A percentile compares a stretch with the other conserved stretches of the same genome.
Evolutionary conservation across 2,329 filamentous ascomycete species (phyloP).

Genomic region (Chaetomium olivaceum): DNA sequence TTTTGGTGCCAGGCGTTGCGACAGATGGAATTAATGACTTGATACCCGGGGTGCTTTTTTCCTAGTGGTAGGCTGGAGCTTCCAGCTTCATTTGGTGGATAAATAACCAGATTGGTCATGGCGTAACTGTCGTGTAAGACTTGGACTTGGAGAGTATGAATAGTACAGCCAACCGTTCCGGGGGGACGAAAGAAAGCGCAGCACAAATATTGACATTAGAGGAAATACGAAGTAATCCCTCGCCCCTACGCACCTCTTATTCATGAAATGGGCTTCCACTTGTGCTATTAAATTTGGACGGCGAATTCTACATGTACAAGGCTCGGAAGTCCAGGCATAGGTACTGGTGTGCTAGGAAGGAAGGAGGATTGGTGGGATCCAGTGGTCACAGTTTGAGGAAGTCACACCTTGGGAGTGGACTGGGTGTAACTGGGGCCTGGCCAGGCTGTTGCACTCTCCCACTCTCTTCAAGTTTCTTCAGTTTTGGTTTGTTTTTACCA

Average conservation of each 20-base stretch:
- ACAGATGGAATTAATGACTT: slow-evolving; percentile 12
- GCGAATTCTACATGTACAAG: too few species aligned
- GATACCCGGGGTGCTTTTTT: slow-evolving; percentile 23
- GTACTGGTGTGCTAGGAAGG: too few species aligned
- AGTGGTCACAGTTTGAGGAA: too few species aligned
- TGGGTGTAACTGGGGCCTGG: too few species aligned
- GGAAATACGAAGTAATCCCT: not conserved
- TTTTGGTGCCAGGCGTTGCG: slow-evolving; percentile 21
- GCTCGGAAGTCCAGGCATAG: too few species aligned
- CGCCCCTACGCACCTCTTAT: not conserved
- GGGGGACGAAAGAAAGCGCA: not conserved
- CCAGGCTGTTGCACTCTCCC: too few species aligned
- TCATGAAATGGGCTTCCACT: not conserved
- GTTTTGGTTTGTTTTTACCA: too few species aligned
- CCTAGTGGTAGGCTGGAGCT: not conserved
- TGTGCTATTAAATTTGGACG: not conserved
- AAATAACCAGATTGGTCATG: not conserved
- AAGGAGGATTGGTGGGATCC: too few species aligned
- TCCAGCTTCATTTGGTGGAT: not conserved
- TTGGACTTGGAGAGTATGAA: not conserved
- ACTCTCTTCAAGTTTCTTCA: too few species aligned
- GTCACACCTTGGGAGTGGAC: too few species aligned
- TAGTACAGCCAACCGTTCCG: not conserved
- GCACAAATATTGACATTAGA: not conserved
- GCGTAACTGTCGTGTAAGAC: not conserved